phyloP scores from a whole-genome alignment of 1,139 yeast species.

The Meyerozyma athensensis region DNA sequence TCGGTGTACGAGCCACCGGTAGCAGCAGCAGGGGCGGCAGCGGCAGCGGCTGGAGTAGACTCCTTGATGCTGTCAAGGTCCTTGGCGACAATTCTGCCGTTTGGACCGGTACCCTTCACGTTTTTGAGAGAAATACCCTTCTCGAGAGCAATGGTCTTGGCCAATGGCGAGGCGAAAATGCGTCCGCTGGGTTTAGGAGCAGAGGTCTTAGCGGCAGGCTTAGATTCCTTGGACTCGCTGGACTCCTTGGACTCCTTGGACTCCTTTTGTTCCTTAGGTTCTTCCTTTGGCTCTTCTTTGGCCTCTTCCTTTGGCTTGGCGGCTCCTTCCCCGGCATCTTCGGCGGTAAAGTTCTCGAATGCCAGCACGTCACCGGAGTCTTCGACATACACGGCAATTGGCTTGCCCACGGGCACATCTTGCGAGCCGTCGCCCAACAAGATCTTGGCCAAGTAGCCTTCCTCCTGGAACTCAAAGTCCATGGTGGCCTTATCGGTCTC shows the following conservation, averaged over 20 bases:
- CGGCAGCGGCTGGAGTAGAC: constrained; percentile 37
- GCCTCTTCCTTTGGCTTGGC: constrained; percentile 33
- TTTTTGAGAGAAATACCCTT: constrained; percentile 83
- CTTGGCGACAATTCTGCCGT: constrained; percentile 86
- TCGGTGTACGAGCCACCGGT: constrained; percentile 66
- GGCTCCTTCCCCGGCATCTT: constrained; percentile 64
- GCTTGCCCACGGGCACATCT: constrained; percentile 89
- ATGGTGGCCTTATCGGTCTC: constrained; percentile 98
- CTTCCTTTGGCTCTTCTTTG: constrained; percentile 15
- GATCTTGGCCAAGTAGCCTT: constrained; percentile 90
- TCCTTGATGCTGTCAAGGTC: constrained; percentile 73
- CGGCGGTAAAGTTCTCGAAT: constrained; percentile 77
- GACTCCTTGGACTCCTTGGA: constrained; percentile 12
- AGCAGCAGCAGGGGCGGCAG: constrained; percentile 47
- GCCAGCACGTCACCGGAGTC: constrained; percentile 81
- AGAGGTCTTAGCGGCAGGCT: constrained; percentile 8
- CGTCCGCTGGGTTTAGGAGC: constrained; percentile 43
- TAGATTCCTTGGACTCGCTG: constrained; percentile 7
- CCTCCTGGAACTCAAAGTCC: constrained; percentile 99
- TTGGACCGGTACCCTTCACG: constrained; percentile 90
- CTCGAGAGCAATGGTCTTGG: constrained; percentile 90
- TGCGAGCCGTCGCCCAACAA: constrained; percentile 81
- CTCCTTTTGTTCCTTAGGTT: constrained; percentile 20
- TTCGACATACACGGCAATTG: constrained; percentile 96
- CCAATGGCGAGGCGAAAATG: constrained; percentile 92